These are phyloP conservation scores for Urostyla sp. DNA, from an alignment of 73 alveolate species.

Conservation along the genomic window DNA sequence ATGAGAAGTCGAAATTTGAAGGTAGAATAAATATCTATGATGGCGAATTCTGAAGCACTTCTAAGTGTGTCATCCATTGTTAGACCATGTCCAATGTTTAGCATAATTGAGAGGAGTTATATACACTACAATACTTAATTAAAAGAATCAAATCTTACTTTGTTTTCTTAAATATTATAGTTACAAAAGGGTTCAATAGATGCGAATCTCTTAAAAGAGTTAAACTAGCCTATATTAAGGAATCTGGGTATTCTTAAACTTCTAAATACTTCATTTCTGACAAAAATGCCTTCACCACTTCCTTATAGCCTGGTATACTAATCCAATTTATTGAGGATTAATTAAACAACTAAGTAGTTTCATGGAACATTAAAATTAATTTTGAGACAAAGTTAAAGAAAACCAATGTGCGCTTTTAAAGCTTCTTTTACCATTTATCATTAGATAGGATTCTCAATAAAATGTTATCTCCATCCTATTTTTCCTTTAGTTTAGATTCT, in stretches of 20 bases:
- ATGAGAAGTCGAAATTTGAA: constrained; percentile 75
- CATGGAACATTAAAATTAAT: constrained; percentile 62
- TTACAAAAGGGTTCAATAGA: constrained; percentile 69
- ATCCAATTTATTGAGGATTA: constrained; percentile 74
- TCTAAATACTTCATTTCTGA: constrained; percentile 80
- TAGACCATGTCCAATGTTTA: constrained; percentile 1
- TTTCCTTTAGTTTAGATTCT: constrained; percentile 55
- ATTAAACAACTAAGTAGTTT: too few relatives aligned
- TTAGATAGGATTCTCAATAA: constrained; percentile 45
- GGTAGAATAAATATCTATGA: constrained; percentile 51
- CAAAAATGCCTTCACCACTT: constrained; percentile 72
- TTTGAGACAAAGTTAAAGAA: constrained; percentile 78
- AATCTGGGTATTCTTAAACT: constrained; percentile 82
- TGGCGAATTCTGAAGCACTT: too few relatives aligned
- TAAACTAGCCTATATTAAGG: constrained; percentile 75
- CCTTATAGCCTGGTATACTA: constrained; percentile 85
- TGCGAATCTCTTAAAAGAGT: constrained; percentile 67
- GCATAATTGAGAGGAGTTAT: constrained; percentile 9
- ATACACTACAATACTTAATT: too few relatives aligned
- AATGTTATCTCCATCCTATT: constrained; percentile 13
- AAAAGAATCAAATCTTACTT: too few relatives aligned
- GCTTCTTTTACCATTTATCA: constrained; percentile 75
- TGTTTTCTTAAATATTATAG: constrained; percentile 79
- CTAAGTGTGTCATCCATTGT: constrained; percentile 35
- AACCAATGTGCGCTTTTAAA: constrained; percentile 83